Conservation (phyloP, 2,329 filamentous ascomycete genomes). For the Chaetoscypha palmicola region DNA sequence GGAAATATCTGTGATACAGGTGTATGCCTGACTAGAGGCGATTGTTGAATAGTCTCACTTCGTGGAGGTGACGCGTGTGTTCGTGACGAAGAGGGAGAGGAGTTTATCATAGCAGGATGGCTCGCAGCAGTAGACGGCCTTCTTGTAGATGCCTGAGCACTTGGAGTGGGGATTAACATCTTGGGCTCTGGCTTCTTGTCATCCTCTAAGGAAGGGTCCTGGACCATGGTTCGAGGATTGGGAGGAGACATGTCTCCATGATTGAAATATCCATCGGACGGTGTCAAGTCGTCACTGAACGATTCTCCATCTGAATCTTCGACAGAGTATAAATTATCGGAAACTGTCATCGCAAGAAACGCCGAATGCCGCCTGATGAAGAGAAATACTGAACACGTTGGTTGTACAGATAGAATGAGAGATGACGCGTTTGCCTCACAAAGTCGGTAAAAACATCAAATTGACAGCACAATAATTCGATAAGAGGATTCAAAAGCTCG, state of each 20-base stretch:
- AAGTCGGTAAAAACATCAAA: background rate
- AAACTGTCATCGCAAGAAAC: slow-evolving; percentile 12
- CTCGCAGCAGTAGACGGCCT: slow-evolving; percentile 14
- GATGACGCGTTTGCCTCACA: slow-evolving; percentile 2
- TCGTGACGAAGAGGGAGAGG: slow-evolving; percentile 14
- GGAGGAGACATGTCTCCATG: slow-evolving; percentile 13
- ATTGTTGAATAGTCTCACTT: slow-evolving; percentile 5
- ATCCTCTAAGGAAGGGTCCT: slow-evolving; percentile 22
- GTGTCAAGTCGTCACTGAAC: slow-evolving; percentile 26
- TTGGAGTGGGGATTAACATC: slow-evolving; percentile 19
- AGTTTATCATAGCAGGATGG: slow-evolving; percentile 15
- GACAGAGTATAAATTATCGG: slow-evolving; percentile 23
- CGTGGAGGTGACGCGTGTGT: slow-evolving; percentile 19
- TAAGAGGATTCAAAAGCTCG: background rate
- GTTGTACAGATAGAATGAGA: background rate
- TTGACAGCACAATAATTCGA: background rate
- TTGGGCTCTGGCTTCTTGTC: slow-evolving; percentile 20
- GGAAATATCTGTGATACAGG: slow-evolving; percentile 13
- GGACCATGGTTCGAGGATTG: slow-evolving; percentile 20
- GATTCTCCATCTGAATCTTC: slow-evolving; percentile 22
- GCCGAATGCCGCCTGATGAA: background rate
- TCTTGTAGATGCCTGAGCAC: slow-evolving; percentile 11
- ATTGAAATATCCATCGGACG: slow-evolving; percentile 29
- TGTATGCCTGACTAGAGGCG: slow-evolving; percentile 12
- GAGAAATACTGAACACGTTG: background rate